Percentiles rank a stretch among this genome's conserved stretches.
phyloP scores from a whole-genome alignment of 73 alveolate genomes.

The Uronychia binucleata region DNA sequence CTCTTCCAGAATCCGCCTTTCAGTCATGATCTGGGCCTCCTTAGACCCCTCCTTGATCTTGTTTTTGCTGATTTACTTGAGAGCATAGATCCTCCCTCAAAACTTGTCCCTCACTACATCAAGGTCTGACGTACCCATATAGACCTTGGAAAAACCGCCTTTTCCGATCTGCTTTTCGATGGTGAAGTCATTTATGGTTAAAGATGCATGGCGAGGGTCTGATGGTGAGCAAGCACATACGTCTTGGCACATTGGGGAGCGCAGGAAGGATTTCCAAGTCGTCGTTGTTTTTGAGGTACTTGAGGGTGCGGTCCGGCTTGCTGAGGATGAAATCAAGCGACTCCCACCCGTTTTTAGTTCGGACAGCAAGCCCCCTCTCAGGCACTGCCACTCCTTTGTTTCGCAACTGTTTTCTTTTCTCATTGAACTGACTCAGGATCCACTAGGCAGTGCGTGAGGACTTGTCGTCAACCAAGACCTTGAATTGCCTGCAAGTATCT shows the following conservation, averaged over 20 bases:
- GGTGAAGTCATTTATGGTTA: conserved; percentile 5
- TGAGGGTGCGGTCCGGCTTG: background rate
- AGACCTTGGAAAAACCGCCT: conserved; percentile 64
- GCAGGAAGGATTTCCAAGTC: background rate
- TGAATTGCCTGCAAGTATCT: too few relatives aligned
- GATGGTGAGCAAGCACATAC: background rate
- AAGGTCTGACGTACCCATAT: conserved; percentile 25
- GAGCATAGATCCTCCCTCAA: conserved; percentile 49
- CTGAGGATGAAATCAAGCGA: background rate
- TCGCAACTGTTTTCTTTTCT: too few relatives aligned
- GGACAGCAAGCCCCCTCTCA: too few relatives aligned
- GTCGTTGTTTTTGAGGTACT: background rate
- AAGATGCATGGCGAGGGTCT: background rate
- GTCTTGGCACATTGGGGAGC: background rate
- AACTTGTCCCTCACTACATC: conserved; percentile 38
- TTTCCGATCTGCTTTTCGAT: conserved; percentile 45
- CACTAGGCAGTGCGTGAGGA: too few relatives aligned
- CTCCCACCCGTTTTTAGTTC: background rate
- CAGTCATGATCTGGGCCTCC: conserved; percentile 70
- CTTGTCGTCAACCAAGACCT: too few relatives aligned
- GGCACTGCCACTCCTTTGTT: too few relatives aligned
- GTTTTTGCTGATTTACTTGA: conserved; percentile 43
- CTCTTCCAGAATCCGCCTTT: conserved; percentile 39
- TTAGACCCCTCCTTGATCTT: conserved; percentile 34
- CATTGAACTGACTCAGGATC: too few relatives aligned